phyloP scores from a whole-genome alignment of 345 rosid genomes.

The Toxicodendron radicans region DNA sequence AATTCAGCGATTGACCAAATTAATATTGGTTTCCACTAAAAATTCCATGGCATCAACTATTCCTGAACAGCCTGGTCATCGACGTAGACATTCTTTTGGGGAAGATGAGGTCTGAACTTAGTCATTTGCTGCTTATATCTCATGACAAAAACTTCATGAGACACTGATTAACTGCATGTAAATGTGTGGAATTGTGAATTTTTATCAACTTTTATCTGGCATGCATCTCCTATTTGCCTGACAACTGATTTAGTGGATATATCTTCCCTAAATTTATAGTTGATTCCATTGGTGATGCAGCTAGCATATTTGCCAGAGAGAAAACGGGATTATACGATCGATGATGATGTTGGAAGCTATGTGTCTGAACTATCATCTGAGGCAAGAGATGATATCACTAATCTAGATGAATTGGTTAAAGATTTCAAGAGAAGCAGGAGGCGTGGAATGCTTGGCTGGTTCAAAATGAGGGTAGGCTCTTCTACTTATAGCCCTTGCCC shows the following conservation, averaged over 20 bases:
- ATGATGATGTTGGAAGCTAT: constrained; percentile 65
- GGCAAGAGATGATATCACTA: constrained; percentile 50
- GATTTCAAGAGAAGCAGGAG: constrained; percentile 61
- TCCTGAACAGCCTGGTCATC: constrained; percentile 50
- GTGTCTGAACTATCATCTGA: constrained; percentile 58
- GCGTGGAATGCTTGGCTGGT: constrained; percentile 95
- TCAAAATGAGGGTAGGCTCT: constrained; percentile 64
- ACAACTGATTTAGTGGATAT: constrained; percentile 3
- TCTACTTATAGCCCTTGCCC: neutral
- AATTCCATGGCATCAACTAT: constrained; percentile 53
- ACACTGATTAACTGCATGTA: constrained; percentile 5
- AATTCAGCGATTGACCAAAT: constrained; percentile 67
- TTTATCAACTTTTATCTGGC: constrained; percentile 2
- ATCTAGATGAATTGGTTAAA: constrained; percentile 68
- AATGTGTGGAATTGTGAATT: constrained; percentile 1
- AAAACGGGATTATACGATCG: constrained; percentile 55
- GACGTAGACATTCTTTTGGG: constrained; percentile 74
- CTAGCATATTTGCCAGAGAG: constrained; percentile 78
- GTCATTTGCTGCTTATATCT: constrained; percentile 8
- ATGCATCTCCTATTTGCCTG: constrained; percentile 17
- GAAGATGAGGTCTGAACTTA: constrained; percentile 63
- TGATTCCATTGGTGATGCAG: constrained; percentile 39
- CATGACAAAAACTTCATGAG: constrained; percentile 7
- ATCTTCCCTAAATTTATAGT: constrained; percentile 16
- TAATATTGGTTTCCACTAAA: constrained; percentile 71